phyloP scores from a whole-genome alignment of 495 filamentous ascomycete genomes.

The Penicillium tannophilum region DNA sequence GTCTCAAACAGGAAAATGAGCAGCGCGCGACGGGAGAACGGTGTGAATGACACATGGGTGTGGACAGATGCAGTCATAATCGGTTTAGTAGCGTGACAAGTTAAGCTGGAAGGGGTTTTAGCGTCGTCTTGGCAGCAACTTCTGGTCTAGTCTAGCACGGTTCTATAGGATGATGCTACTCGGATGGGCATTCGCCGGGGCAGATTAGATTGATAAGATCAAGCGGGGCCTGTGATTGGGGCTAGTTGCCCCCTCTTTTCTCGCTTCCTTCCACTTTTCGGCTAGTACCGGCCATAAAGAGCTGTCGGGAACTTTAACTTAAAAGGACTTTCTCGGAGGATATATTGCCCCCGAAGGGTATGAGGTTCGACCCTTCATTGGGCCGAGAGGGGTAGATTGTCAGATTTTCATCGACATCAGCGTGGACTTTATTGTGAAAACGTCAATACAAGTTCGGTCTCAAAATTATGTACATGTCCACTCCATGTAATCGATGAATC shows the following conservation, averaged over 20 bases:
- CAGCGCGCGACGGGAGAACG: not conserved
- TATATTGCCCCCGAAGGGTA: not conserved
- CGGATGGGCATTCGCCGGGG: constrained; percentile 19
- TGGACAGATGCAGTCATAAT: not conserved
- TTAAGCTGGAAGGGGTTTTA: not conserved
- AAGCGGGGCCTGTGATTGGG: constrained; percentile 9
- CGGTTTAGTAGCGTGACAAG: not conserved
- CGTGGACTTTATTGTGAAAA: no score
- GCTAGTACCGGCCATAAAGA: not conserved
- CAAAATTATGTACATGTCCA: no score
- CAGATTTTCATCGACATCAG: not conserved
- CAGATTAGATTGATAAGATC: constrained; percentile 30
- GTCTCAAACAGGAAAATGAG: not conserved
- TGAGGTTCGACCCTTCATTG: not conserved
- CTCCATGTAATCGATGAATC: no score
- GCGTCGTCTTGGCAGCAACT: not conserved
- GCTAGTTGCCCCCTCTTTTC: constrained; percentile 3
- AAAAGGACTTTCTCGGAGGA: not conserved
- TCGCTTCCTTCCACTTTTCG: not conserved
- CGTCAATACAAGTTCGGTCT: no score
- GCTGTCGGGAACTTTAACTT: not conserved
- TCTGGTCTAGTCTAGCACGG: not conserved
- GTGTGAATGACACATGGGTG: not conserved
- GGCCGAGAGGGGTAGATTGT: not conserved
- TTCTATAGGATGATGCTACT: constrained; percentile 9